Evolutionary conservation across 2,329 filamentous ascomycete genomes (phyloP), one percentile per base, ranked within the genome.

Genomic region (Nigrospora osmanthi): DNA sequence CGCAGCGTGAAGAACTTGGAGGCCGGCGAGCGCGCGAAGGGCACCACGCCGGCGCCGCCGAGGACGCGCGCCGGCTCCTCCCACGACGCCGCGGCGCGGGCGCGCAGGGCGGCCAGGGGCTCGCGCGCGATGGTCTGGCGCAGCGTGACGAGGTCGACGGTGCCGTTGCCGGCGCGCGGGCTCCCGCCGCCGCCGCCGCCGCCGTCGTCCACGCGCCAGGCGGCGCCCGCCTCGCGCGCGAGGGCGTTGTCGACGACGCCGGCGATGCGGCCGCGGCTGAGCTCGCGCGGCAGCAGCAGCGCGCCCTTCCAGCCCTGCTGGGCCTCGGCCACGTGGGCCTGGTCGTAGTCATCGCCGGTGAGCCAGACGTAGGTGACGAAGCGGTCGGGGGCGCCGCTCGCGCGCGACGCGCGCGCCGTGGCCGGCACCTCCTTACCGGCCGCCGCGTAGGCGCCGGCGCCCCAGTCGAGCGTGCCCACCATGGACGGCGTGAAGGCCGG

Each of bases 281-380:
- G 52, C 52, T 72, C 67, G 1, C 69, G 60, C 0, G 68, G 67
- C 2, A 71, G 60, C 2, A 70, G 52, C 13, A 72, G 57, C 2
- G 66, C 59, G 3, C 68, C 67, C 1, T 66, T 67, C 68, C 68
- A 71, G 38, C 69, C 69, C 47, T 70, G 68, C 51, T 69, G 66
- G 0, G 51, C 16, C 16, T 60, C 64, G 3, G 67, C 67, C 44
- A 69, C 68, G 35, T 58, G 53, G 1, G 59, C 48, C 6, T 62
- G 66, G 1, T 59, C 67, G 45, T 64, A 71, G 43, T 64, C 62
- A 44, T 70, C 58, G n/a, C 66, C 67, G 3, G 66, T 70, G 35
- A 71, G 52, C 68, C 68, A 71, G 1, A 69, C 16, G 43, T 67
- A 69, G 6, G 57, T 56, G 40, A 71, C 60, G 49, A 66, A 70